Evolutionary conservation across 1,284 basidiomycete species (phyloP), one percentile per base, ranked within the genome.

Genomic region (Marasmius fiardii): DNA sequence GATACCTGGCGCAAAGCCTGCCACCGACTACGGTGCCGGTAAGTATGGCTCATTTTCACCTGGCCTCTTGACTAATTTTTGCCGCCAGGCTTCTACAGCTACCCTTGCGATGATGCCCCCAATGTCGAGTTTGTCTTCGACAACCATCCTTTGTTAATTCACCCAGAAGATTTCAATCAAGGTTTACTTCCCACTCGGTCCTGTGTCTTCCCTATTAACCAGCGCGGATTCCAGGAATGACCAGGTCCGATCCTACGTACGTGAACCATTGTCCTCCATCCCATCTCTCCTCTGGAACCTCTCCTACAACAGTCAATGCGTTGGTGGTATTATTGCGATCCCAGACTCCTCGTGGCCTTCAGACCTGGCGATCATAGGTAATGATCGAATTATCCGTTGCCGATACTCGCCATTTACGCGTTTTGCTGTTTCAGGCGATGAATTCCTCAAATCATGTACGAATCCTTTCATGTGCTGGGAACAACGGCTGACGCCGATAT

Each of bases 401-500:
- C 41, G 55, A 56, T 51, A 51, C 58, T 64, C 44, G 54, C 43
- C 45, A 10, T 35, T 20, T 14, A 31, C 28, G 28, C 28, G 28
- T 31, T 14, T 7, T 39, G 7, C 6, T 2, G 16, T 26, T 43
- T 21, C 56, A 78, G 78, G 80, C 1, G 88, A 86, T 63, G 82
- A 83, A 60, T 92, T 93, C 69, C 63, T 88, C 37, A 89, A 88
- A 70, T 83, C 79, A 31, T 86, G 84, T 83, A 60, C 65, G 81
- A 70, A 26, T 12, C 23, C 2, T 18, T 4, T 2, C 4, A 26
- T 31, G 18, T 28, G 35, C 35, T 45, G 35, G 16, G n/a, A 7
- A 7, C 39, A 20, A n/a, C 16, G 39, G 1, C 16, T 20, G 39
- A 41, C 12, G 26, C 12, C 10, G 34, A 41, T 33, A 11, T n/a